phyloP scores from a whole-genome alignment of 2,329 filamentous ascomycete species.

The Cladobotryum protrusum region DNA sequence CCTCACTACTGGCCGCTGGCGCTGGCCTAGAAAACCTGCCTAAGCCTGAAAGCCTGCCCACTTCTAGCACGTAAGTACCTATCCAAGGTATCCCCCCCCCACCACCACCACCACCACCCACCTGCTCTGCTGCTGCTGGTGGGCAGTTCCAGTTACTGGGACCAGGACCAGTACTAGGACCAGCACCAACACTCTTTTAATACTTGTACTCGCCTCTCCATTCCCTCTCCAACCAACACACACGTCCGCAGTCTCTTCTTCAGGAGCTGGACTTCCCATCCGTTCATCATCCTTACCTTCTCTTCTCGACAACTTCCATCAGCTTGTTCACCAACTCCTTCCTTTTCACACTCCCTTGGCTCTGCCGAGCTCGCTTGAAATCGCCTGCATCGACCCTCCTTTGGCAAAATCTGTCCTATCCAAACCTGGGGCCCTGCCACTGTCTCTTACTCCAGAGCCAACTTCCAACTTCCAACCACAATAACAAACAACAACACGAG shows the following conservation, averaged over 20 bases:
- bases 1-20: not conserved
- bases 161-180: slow-evolving; percentile 3
- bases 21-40: no score
- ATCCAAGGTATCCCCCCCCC: slow-evolving; percentile 8
- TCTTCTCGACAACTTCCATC: slow-evolving; percentile 27
- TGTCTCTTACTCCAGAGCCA: slow-evolving; percentile 15
- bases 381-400: slow-evolving; percentile 30
- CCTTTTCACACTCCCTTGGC: slow-evolving; percentile 33
- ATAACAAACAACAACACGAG: slow-evolving; percentile 2
- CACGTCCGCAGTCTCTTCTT: slow-evolving; percentile 22
- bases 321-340: slow-evolving; percentile 22
- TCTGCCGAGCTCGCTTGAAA: slow-evolving; percentile 25
- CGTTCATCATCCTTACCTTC: slow-evolving; percentile 40
- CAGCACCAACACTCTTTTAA: slow-evolving; percentile 12
- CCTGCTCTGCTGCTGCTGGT: no score
- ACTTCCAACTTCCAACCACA: slow-evolving; percentile 5
- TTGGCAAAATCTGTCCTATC: slow-evolving; percentile 29
- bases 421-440: slow-evolving; percentile 13
- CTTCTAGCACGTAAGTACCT: not conserved
- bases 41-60: not conserved
- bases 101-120: not conserved
- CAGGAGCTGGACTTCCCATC: slow-evolving; percentile 31
- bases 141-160: slow-evolving; percentile 1
- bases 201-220: slow-evolving; percentile 14
- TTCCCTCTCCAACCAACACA: slow-evolving; percentile 19